phyloP scores from a whole-genome alignment of 2,329 filamentous ascomycete genomes.

The Ophiobolus disseminans region DNA sequence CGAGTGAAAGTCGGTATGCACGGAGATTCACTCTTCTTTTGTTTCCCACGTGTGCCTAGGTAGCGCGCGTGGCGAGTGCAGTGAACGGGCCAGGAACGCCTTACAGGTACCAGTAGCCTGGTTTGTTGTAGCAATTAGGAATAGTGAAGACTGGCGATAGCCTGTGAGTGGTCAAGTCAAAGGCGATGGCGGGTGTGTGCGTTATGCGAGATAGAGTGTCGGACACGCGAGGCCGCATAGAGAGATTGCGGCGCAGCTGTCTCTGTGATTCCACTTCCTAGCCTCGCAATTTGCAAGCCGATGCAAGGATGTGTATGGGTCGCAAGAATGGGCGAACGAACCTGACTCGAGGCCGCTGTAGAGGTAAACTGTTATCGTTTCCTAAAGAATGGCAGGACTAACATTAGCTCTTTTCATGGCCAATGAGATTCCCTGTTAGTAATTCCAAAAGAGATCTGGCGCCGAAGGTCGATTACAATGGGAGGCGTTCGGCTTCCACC shows the following conservation, averaged over 20 bases:
- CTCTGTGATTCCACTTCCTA: not conserved
- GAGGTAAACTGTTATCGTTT: conserved; percentile 1
- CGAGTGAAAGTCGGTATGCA: no score
- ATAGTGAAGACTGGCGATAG: no score
- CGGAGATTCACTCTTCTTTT: no score
- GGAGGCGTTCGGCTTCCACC: not conserved
- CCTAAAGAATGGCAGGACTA: not conserved
- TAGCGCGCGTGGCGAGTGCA: no score
- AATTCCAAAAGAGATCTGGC: not conserved
- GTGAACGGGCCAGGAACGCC: no score
- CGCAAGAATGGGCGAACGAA: no score
- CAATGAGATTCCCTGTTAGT: not conserved
- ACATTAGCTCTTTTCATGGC: not conserved
- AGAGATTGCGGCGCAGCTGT: not conserved
- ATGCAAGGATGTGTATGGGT: conserved; percentile 17
- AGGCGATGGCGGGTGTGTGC: not conserved
- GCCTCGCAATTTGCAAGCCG: conserved; percentile 14
- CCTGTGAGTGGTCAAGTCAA: no score
- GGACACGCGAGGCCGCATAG: not conserved
- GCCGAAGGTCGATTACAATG: not conserved
- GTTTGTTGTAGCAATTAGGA: no score
- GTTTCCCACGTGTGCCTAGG: no score
- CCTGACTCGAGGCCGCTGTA: no score
- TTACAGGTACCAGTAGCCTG: conserved; percentile 1
- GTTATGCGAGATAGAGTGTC: not conserved